Evolutionary conservation across 345 rosid genomes (phyloP).

Genomic region (Crucihimalaya himalaica): DNA sequence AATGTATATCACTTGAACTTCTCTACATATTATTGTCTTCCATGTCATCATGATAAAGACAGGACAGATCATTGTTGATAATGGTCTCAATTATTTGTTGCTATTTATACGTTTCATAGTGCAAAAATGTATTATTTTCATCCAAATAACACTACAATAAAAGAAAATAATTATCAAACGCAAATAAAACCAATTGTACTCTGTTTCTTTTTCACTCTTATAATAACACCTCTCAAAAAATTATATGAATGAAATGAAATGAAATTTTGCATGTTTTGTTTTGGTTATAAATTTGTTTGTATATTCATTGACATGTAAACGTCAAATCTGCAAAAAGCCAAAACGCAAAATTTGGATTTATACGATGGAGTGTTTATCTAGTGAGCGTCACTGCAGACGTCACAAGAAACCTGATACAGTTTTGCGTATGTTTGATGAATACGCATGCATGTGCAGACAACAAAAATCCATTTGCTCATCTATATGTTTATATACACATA

Average conservation of each 20-base stretch:
- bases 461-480: constrained; percentile 22
- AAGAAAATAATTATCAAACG: neutral
- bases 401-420: constrained; percentile 9
- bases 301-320: neutral
- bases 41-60: constrained; percentile 8
- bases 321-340: constrained; percentile 3
- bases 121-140: neutral
- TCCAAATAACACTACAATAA: too few species aligned
- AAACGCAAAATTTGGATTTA: constrained; percentile 13
- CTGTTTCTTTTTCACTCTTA: constrained; percentile 4
- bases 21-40: neutral
- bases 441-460: neutral
- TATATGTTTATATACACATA: neutral
- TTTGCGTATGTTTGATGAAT: neutral
- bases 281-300: neutral
- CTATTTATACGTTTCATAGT: neutral
- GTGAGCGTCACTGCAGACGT: constrained; percentile 29
- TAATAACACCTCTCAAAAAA: neutral
- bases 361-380: neutral
- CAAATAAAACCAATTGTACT: neutral
- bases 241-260: neutral
- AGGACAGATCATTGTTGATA: neutral
- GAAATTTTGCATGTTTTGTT: neutral
- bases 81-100: neutral
- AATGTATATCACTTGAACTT: constrained; percentile 8